phyloP scores from a whole-genome alignment of 192 early-diverging fungal genomes.

The Podila clonocystis region DNA sequence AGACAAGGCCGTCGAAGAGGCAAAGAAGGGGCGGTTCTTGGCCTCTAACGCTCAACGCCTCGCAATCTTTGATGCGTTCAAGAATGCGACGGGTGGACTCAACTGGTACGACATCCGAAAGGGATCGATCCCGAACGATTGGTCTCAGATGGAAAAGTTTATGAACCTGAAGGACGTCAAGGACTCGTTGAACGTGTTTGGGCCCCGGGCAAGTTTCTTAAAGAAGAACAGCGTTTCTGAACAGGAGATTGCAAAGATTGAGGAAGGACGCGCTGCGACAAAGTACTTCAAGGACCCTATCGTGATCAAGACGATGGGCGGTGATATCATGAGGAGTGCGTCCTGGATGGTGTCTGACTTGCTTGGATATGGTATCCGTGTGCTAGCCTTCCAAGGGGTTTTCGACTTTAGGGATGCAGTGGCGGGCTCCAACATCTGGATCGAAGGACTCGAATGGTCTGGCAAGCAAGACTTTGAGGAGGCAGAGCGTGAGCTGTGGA shows the following conservation, averaged over 20 bases:
- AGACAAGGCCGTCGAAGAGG: conserved; percentile 51
- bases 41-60: conserved; percentile 58
- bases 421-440: conserved; percentile 72
- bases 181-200: conserved; percentile 69
- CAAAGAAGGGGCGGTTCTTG: conserved; percentile 59
- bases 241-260: conserved; percentile 27
- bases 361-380: conserved; percentile 60
- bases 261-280: conserved; percentile 15
- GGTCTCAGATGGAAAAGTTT: conserved; percentile 66
- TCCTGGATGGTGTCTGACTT: conserved; percentile 64
- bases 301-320: conserved; percentile 19
- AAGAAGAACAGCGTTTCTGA: conserved; percentile 9
- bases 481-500: conserved; percentile 60
- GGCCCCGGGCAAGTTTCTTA: conserved; percentile 52
- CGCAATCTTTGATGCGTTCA: conserved; percentile 70
- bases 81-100: conserved; percentile 72
- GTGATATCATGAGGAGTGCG: conserved; percentile 75
- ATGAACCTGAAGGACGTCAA: conserved; percentile 65
- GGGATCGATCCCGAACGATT: conserved; percentile 69
- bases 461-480: conserved; percentile 59
- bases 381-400: conserved; percentile 80
- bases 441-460: conserved; percentile 65
- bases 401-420: conserved; percentile 89
- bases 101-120: conserved; percentile 85
- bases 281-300: conserved; percentile 24